Evolutionary conservation across 495 filamentous ascomycete genomes (phyloP), one percentile per base, ranked within the genome.

Genomic region (Penicillium malachiteum): DNA sequence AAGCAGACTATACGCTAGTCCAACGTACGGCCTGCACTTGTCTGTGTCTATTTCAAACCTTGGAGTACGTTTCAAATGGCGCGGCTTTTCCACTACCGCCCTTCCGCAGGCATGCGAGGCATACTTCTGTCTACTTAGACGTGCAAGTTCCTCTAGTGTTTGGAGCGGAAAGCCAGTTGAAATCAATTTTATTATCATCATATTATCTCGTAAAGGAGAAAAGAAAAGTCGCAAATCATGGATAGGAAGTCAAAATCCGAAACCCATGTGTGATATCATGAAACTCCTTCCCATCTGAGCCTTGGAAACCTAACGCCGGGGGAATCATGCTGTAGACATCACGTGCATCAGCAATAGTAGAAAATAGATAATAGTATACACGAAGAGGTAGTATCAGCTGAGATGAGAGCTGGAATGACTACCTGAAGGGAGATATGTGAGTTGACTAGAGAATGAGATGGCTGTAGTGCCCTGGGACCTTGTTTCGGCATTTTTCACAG

Each of bases 381-480:
- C 16, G 3, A 18, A 17, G 34, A 2, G 34, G 9, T 10, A 37
- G 34, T 37, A 26, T 37, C 34, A 37, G 34, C 8, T 10, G 12
- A 37, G 12, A 5, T 10, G 8, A 37, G 8, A 7, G 7, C 34
- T 37, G 34, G 7, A 37, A 37, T 37, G 34, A 7, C 34, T 37
- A 13, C 8, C 34, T 37, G 12, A 13, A 37, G 12, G 34, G 12
- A 11, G 39, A 41, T 17, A 41, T 41, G 21, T 26, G 21, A 17
- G 14, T 16, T 26, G 21, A 32, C 12, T 12, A 10, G 12, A 66
- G 63, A 37, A 90, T 82, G 44, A 93, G 91, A 70, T 96, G 91
- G 62, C 87, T 92, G 61, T 92, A 93, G 69, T 96, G 91, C 0
- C 91, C 91, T 0, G 90, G 91, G 31, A 93, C 86, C 68, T 84